Base-by-base conservation (phyloP, 768 basidiomycete genomes). In the Calocybe gangraenosa region DNA sequence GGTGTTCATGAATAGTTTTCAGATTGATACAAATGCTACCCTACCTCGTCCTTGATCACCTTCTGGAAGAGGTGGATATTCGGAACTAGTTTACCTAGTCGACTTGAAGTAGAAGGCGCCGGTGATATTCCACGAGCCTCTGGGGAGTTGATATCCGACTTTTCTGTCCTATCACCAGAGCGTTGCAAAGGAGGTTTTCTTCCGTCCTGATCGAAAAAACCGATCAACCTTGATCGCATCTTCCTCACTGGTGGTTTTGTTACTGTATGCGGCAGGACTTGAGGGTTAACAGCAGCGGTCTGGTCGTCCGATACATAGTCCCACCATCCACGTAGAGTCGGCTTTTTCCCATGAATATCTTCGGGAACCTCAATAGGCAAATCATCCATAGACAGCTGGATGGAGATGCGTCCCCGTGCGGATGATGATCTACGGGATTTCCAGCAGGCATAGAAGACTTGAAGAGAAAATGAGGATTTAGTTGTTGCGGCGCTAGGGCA, bases 41-140 rank as follows among this genome's bases (percentile, higher is more conserved):
- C n/a, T 53, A 82, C 82, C 71, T 84, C 82, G 57, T 84, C 75
- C 51, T 70, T 75, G 64, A 84, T 72, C 23, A 79, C 79, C 54
- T 71, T 58, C 21, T 68, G 73, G 47, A 84, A 77, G 20, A 78
- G 62, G 44, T 69, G 70, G 67, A 80, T 74, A 10, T 71, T 67
- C 8, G 79, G 74, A 31, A 81, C 65, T 37, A 76, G 65, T 48
- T 71, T 68, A 38, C 73, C 72, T 21, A 78, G 54, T 19, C 70
- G 67, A 50, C 72, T 75, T 44, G 64, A 54, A 7, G 62, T 59
- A 10, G 68, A 69, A 30, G 61, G 59, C 5, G 57, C 52, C 10
- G 62, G 62, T 37, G 59, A 59, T 20, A 32, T 51, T 23, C 55
- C 52, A 37, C 44, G 52, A 43, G 51, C 42, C 18, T 37, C 42